A percentile compares a stretch with the other conserved stretches of the same genome.
Conservation (phyloP, 768 basidiomycete species). For the Gautieria morchelliformis region DNA sequence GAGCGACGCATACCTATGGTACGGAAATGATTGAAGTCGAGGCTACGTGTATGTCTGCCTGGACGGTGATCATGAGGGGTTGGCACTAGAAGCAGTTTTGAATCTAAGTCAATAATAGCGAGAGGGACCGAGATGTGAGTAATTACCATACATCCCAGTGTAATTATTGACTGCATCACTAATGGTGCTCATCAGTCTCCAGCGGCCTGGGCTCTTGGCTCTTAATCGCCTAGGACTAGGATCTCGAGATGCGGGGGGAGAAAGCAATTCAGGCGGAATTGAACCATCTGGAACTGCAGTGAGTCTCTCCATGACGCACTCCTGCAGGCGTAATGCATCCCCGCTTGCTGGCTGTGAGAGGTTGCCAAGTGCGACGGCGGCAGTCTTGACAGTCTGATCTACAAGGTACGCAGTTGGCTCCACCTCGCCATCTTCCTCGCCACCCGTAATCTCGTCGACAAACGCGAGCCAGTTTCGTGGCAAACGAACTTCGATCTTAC, state of each 20-base stretch:
- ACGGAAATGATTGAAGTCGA: conserved; percentile 95
- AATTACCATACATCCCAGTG: conserved; percentile 64
- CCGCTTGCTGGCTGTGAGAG: conserved; percentile 28
- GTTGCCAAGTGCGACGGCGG: conserved; percentile 39
- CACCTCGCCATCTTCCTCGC: conserved; percentile 25
- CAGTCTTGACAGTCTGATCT: conserved; percentile 57
- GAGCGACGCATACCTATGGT: conserved; percentile 94
- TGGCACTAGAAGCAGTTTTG: conserved; percentile 39
- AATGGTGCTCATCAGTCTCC: conserved; percentile 74
- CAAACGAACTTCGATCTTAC: conserved; percentile 70
- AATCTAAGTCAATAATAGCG: conserved; percentile 6
- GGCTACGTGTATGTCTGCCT: conserved; percentile 71
- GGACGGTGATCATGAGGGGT: conserved; percentile 61
- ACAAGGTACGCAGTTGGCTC: conserved; percentile 53
- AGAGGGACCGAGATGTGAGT: not conserved
- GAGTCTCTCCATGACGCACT: conserved; percentile 48
- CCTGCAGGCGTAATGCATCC: conserved; percentile 42
- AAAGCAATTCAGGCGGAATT: conserved; percentile 65
- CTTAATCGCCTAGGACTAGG: conserved; percentile 71
- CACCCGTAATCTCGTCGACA: conserved; percentile 69
- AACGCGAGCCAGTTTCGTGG: conserved; percentile 80
- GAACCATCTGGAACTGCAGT: conserved; percentile 50
- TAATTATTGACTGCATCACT: conserved; percentile 69
- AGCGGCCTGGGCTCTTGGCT: conserved; percentile 70
- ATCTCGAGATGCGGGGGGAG: conserved; percentile 74